Evolutionary conservation across 1,284 basidiomycete genomes (phyloP), one percentile per base, ranked within the genome.

Genomic region (Marasmius oreades): DNA sequence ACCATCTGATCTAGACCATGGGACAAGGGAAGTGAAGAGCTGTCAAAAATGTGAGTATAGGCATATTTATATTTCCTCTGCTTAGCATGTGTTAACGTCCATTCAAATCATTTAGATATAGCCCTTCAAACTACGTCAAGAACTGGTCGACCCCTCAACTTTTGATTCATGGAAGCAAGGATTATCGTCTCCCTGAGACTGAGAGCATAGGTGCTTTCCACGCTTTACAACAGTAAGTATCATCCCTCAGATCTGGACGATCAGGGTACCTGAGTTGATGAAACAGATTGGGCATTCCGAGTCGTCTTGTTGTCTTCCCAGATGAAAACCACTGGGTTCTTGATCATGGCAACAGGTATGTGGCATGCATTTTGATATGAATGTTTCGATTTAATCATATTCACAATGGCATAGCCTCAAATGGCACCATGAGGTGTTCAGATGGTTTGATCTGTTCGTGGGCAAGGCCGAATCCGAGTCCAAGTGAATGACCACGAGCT

Each of bases 241-340:
- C 2, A 26, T 39, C 50, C 24, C 11, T 45, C 42, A 22, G 16
- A 26, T 45, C 31, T 45, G n/a, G 54, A 6, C 8, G n/a, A 6
- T 14, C 23, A n/a, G 10, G 28, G 18, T 16, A 18, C 18, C 12
- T 45, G 16, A 52, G 54, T 36, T 57, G 22, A 24, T n/a, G 55
- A 12, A 18, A 37, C 58, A 92, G 92, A 63, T 81, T 78, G 52
- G 85, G 83, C 12, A 74, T 97, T 28, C 90, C 90, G 5, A 90
- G 85, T 60, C 83, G 95, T 51, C 78, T 97, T 51, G 81, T 97
- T 10, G 85, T 95, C 63, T 97, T 97, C 81, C 91, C 91, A 0
- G 87, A 93, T 64, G 95, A 97, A 76, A 96, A 96, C 66, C 94
- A 96, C 69, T 95, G 92, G 92, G 90, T 92, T 10, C 62, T 89